A percentile compares a stretch with the other conserved stretches of the same genome.
These are phyloP conservation scores for Herpotrichia juniperi DNA, from an alignment of 2,329 filamentous ascomycete species.

Conservation along the genomic window DNA sequence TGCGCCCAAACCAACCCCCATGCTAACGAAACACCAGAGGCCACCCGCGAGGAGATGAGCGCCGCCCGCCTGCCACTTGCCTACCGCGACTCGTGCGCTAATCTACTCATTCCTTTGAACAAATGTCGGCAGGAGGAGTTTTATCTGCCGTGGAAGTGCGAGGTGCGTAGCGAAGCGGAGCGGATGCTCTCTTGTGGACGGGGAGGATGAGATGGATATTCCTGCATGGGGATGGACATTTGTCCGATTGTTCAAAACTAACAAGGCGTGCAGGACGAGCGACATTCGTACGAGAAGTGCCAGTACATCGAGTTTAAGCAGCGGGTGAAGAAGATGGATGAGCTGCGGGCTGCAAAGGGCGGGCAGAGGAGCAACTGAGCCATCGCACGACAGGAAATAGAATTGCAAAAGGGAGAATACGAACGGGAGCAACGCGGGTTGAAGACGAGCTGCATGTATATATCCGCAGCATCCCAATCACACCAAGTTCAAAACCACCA, in stretches of 20 bases:
- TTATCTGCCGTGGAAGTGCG: constrained; percentile 97
- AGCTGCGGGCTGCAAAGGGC: constrained; percentile 84
- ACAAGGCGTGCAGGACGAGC: constrained; percentile 72
- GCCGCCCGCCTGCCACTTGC: constrained; percentile 84
- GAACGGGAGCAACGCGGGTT: neutral
- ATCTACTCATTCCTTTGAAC: constrained; percentile 94
- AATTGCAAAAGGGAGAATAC: neutral
- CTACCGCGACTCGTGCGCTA: constrained; percentile 95
- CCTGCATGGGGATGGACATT: neutral
- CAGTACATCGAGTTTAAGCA: constrained; percentile 99
- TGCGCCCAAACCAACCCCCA: constrained; percentile 35
- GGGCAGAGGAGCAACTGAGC: constrained; percentile 84
- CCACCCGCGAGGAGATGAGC: constrained; percentile 91
- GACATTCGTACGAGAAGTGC: constrained; percentile 99
- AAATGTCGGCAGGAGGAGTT: constrained; percentile 89
- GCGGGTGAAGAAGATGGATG: constrained; percentile 97
- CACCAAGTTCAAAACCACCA: neutral
- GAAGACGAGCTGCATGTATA: constrained; percentile 38
- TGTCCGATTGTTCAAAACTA: too few relatives aligned
- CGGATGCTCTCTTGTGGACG: too few relatives aligned
- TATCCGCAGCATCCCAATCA: constrained; percentile 31
- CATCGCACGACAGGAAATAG: too few relatives aligned
- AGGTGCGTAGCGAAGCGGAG: too few relatives aligned
- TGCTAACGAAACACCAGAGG: constrained; percentile 61
- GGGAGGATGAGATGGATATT: too few relatives aligned